These are phyloP conservation scores for Lichtheimia corymbifera DNA, from an alignment of 371 early-diverging fungal genomes.

Conservation along the genomic window DNA sequence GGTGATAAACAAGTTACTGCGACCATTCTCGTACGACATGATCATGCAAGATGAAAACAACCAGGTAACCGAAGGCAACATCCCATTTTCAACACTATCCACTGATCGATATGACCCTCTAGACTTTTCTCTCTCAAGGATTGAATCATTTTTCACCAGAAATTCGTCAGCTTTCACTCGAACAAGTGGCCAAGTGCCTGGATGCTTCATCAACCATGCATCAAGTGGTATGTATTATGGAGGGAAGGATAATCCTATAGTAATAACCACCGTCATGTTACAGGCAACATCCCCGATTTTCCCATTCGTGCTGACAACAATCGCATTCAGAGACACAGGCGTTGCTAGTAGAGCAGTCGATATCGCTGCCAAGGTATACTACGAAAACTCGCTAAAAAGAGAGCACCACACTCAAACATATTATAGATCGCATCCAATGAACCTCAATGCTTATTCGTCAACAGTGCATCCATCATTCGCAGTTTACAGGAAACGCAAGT, in stretches of 20 bases:
- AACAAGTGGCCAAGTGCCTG: conserved; percentile 48
- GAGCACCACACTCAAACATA: neutral
- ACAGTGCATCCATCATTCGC: conserved; percentile 10
- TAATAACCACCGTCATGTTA: conserved; percentile 1
- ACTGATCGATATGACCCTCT: no score
- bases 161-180: conserved; percentile 41
- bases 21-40: conserved; percentile 28
- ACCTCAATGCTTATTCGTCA: conserved; percentile 4
- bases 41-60: conserved; percentile 26
- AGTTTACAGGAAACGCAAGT: conserved; percentile 28
- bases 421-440: conserved; percentile 2
- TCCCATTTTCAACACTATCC: neutral
- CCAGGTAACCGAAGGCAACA: conserved; percentile 14
- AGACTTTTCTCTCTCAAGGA: conserved; percentile 46
- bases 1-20: conserved; percentile 28
- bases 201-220: conserved; percentile 11
- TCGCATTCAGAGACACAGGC: conserved; percentile 47
- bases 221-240: conserved; percentile 22
- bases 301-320: conserved; percentile 29
- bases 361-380: conserved; percentile 31
- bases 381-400: neutral
- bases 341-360: conserved; percentile 43
- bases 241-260: neutral
- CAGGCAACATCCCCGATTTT: conserved; percentile 47
- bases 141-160: conserved; percentile 43